A percentile compares a stretch with the other conserved stretches of the same genome.
Evolutionary conservation across 768 basidiomycete genomes (phyloP).

Genomic region (Podaxis sp.): DNA sequence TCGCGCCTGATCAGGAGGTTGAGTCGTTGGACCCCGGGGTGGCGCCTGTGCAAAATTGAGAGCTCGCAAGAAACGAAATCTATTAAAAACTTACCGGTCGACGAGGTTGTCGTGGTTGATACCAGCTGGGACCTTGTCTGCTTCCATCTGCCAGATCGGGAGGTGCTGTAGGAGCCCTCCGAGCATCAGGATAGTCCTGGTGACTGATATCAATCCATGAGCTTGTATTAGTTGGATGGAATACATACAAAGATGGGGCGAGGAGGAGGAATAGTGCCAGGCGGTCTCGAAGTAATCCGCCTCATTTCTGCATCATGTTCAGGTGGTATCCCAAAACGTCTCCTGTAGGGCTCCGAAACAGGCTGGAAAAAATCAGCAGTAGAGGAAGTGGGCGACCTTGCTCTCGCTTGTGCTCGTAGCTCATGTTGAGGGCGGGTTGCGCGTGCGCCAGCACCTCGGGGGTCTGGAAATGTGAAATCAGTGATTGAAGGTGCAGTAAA

Average conservation of each 20-base stretch:
- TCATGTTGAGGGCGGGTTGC: background rate
- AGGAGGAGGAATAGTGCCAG: background rate
- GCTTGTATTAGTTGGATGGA: background rate
- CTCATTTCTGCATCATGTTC: slow-evolving; percentile 7
- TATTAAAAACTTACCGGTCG: background rate
- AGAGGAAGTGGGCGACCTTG: background rate
- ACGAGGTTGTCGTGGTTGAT: slow-evolving; percentile 19
- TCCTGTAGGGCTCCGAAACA: background rate
- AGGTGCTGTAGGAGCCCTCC: slow-evolving; percentile 26
- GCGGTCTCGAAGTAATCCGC: background rate
- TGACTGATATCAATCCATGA: background rate
- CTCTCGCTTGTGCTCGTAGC: background rate
- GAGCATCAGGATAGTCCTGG: background rate
- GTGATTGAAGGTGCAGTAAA: slow-evolving; percentile 13
- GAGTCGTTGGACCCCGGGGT: background rate
- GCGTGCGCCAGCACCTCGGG: background rate
- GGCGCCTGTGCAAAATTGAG: background rate
- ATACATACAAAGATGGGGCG: background rate
- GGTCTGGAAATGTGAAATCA: slow-evolving; percentile 3
- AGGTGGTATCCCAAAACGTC: background rate
- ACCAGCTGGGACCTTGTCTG: slow-evolving; percentile 30
- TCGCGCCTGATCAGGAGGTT: background rate
- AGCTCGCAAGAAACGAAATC: background rate
- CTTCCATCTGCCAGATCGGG: slow-evolving; percentile 21
- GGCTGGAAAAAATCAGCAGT: slow-evolving; percentile 5